Conservation (phyloP, 2,329 filamentous ascomycete species). For the Arachnomyces sp. region DNA sequence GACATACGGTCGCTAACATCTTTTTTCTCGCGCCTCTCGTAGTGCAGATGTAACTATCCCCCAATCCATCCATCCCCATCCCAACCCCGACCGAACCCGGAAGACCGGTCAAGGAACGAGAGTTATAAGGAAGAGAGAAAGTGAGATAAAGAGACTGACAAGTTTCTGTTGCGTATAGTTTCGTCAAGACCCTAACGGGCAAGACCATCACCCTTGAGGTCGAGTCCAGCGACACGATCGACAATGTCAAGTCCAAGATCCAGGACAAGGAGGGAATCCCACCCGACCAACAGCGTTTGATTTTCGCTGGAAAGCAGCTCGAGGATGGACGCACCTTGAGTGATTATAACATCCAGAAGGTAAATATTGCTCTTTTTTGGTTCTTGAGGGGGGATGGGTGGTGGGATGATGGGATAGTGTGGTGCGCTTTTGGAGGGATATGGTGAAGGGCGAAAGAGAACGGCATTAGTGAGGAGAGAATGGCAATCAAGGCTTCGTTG, state of each 20-base stretch:
- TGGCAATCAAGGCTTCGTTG: conserved; percentile 6
- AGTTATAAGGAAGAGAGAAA: conserved; percentile 14
- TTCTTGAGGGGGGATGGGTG: too few relatives aligned
- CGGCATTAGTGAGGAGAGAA: too few relatives aligned
- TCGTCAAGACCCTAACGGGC: conserved; percentile 52
- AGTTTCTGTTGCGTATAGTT: conserved; percentile 13
- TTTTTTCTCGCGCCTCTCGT: conserved; percentile 27
- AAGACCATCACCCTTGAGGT: conserved; percentile 61
- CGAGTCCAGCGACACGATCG: conserved; percentile 74
- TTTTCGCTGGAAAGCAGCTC: conserved; percentile 93
- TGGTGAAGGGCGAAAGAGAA: too few relatives aligned
- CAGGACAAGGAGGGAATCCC: conserved; percentile 97
- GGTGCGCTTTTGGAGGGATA: background rate
- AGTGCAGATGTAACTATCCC: conserved; percentile 81
- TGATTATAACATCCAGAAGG: conserved; percentile 95
- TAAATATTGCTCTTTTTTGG: conserved; percentile 38
- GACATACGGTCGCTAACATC: conserved; percentile 38
- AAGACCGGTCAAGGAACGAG: conserved; percentile 15
- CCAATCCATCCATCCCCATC: conserved; percentile 23
- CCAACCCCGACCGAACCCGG: conserved; percentile 16
- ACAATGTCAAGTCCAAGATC: conserved; percentile 95
- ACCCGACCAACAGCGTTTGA: conserved; percentile 89
- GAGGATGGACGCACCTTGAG: conserved; percentile 86
- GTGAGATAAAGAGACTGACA: conserved; percentile 1
- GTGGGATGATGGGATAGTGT: too few relatives aligned